Evolutionary conservation across 257 asterid genomes (phyloP).

Genomic region (Hygrophila difformis): DNA sequence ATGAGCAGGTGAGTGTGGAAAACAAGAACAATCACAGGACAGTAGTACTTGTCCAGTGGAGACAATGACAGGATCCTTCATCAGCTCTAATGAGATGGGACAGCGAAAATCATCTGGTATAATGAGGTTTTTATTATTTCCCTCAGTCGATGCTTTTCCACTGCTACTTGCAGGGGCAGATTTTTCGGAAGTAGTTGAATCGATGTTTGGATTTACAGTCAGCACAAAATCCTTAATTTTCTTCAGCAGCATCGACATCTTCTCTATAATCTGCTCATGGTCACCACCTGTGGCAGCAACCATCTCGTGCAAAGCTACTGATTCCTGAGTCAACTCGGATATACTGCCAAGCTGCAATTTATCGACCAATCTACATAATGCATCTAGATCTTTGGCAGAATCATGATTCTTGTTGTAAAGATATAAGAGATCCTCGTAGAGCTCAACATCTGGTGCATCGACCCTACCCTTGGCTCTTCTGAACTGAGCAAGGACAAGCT

Average conservation of each 20-base stretch:
- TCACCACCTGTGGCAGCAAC: constrained; percentile 80
- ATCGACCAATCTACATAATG: constrained; percentile 58
- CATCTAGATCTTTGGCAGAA: constrained; percentile 36
- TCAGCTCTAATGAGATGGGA: constrained; percentile 89
- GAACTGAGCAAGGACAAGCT: constrained; percentile 96
- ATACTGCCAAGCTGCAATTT: constrained; percentile 76
- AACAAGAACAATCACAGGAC: constrained; percentile 8
- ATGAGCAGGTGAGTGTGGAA: constrained; percentile 5
- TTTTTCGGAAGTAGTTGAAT: constrained; percentile 32
- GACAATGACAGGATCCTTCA: constrained; percentile 96
- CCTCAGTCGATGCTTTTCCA: constrained; percentile 36
- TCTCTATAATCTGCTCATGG: constrained; percentile 81
- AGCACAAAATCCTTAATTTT: constrained; percentile 88
- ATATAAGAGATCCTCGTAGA: constrained; percentile 64
- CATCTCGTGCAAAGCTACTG: constrained; percentile 94
- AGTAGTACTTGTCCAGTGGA: constrained; percentile 89
- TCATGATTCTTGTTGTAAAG: constrained; percentile 42
- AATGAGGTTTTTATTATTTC: constrained; percentile 43
- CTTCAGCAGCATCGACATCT: constrained; percentile 85
- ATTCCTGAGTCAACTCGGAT: constrained; percentile 83
- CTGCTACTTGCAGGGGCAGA: constrained; percentile 37
- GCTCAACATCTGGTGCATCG: constrained; percentile 66
- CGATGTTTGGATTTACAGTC: constrained; percentile 61
- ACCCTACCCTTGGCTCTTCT: constrained; percentile 92
- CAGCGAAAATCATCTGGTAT: constrained; percentile 98